Conservation (phyloP, 1,284 basidiomycete genomes). For the Dichomitus squalens region DNA sequence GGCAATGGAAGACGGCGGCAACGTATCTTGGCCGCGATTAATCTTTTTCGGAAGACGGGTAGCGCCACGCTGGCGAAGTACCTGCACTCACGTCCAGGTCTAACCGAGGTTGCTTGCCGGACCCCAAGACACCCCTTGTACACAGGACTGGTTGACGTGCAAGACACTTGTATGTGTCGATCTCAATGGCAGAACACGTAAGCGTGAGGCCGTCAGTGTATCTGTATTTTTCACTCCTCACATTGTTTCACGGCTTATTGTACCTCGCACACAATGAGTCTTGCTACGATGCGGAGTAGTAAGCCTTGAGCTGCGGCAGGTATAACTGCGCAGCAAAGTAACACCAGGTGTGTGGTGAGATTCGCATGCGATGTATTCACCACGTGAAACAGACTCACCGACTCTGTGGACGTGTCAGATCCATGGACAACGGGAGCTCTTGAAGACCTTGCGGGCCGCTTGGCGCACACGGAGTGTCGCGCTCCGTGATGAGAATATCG, state of each 20-base stretch:
- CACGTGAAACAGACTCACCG: neutral
- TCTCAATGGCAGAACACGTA: too few species aligned
- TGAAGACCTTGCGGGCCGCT: too few species aligned
- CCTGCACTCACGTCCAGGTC: slow-evolving; percentile 14
- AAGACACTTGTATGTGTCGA: neutral
- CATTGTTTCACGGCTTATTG: neutral
- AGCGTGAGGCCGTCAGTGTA: too few species aligned
- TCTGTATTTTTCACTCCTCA: too few species aligned
- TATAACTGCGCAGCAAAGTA: neutral
- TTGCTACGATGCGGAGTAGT: neutral
- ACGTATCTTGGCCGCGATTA: slow-evolving; percentile 10
- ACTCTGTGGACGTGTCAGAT: neutral
- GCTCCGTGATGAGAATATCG: neutral
- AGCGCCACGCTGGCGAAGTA: slow-evolving; percentile 11
- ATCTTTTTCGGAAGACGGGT: slow-evolving; percentile 8
- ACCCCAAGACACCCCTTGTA: neutral
- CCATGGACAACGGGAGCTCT: too few species aligned
- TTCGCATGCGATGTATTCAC: neutral
- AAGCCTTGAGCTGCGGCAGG: neutral
- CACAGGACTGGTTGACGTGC: neutral
- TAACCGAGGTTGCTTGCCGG: neutral
- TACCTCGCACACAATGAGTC: neutral
- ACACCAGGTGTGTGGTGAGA: neutral
- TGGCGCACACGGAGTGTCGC: too few species aligned
- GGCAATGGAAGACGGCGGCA: slow-evolving; percentile 10